Percentiles rank a stretch among this genome's conserved stretches.
Conservation (phyloP, 2,329 filamentous ascomycete species). For the Orbilia oligospora region DNA sequence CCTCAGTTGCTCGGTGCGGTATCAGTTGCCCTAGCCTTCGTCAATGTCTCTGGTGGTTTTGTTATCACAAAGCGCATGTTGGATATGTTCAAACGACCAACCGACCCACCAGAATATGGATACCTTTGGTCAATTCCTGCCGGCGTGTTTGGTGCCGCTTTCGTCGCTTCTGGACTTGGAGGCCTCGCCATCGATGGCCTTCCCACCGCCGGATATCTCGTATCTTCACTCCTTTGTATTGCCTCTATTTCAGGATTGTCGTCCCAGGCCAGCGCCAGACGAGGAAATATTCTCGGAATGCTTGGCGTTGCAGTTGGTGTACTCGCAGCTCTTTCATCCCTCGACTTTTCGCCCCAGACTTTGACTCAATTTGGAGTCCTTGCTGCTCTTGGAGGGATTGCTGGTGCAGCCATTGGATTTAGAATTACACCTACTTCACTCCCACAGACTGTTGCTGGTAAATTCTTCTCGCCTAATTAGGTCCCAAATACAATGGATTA, state of each 20-base stretch:
- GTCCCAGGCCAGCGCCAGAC: constrained; percentile 84
- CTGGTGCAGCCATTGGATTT: constrained; percentile 82
- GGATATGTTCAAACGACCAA: constrained; percentile 88
- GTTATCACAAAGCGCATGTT: constrained; percentile 94
- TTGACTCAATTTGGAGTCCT: constrained; percentile 84
- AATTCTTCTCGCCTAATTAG: neutral
- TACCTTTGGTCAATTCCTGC: constrained; percentile 88
- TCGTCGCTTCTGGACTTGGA: constrained; percentile 82
- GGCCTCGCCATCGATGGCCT: constrained; percentile 79
- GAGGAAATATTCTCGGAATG: constrained; percentile 88
- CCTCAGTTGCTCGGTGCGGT: constrained; percentile 83
- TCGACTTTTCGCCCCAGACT: constrained; percentile 83
- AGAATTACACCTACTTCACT: constrained; percentile 89
- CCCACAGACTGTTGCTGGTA: constrained; percentile 81
- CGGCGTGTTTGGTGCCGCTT: constrained; percentile 83
- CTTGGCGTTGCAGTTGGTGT: constrained; percentile 87
- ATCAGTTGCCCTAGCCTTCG: constrained; percentile 86
- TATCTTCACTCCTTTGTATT: constrained; percentile 87
- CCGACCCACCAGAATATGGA: constrained; percentile 88
- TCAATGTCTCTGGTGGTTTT: constrained; percentile 90
- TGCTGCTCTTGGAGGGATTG: constrained; percentile 75
- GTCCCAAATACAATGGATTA: neutral
- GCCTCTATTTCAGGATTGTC: constrained; percentile 83
- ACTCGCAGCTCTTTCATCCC: constrained; percentile 83
- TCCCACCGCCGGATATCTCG: constrained; percentile 88